phyloP scores from a whole-genome alignment of 345 rosid species.

The Salix caprea region DNA sequence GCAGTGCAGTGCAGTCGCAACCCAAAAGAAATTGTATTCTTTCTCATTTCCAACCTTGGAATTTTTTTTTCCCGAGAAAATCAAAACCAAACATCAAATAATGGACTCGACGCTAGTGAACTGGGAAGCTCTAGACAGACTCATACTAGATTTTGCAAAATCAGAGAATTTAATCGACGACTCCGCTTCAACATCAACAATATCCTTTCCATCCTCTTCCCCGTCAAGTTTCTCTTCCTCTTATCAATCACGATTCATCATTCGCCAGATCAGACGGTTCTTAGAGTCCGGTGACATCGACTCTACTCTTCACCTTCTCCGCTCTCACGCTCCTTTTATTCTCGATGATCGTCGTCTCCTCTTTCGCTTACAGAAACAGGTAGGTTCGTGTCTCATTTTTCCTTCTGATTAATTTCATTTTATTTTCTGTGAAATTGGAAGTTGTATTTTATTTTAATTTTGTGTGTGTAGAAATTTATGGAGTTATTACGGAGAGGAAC shows the following conservation, averaged over 20 bases:
- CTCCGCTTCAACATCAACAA: conserved; percentile 26
- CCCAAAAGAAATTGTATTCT: no score
- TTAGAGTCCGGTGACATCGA: conserved; percentile 76
- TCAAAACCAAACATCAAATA: background rate
- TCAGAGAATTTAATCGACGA: conserved; percentile 77
- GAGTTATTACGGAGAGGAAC: conserved; percentile 84
- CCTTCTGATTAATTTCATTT: conserved; percentile 1
- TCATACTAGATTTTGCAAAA: conserved; percentile 75
- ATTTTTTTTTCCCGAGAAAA: conserved; percentile 16
- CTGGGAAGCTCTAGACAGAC: conserved; percentile 87
- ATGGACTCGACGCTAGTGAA: conserved; percentile 74
- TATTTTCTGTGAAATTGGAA: background rate
- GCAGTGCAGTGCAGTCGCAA: background rate
- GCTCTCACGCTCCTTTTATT: conserved; percentile 63
- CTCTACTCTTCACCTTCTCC: conserved; percentile 55
- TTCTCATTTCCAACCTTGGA: background rate
- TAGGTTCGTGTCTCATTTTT: conserved; percentile 1
- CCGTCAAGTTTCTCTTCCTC: conserved; percentile 59
- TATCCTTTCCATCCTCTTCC: conserved; percentile 43
- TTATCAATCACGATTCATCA: conserved; percentile 63
- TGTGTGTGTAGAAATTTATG: conserved; percentile 63
- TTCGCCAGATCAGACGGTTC: conserved; percentile 66
- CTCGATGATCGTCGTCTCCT: conserved; percentile 77
- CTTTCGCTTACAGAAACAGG: conserved; percentile 91
- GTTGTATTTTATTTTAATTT: background rate